Percentiles rank a stretch among this genome's conserved stretches.
phyloP scores from a whole-genome alignment of 768 basidiomycete genomes.

The Auriscalpium orientale region DNA sequence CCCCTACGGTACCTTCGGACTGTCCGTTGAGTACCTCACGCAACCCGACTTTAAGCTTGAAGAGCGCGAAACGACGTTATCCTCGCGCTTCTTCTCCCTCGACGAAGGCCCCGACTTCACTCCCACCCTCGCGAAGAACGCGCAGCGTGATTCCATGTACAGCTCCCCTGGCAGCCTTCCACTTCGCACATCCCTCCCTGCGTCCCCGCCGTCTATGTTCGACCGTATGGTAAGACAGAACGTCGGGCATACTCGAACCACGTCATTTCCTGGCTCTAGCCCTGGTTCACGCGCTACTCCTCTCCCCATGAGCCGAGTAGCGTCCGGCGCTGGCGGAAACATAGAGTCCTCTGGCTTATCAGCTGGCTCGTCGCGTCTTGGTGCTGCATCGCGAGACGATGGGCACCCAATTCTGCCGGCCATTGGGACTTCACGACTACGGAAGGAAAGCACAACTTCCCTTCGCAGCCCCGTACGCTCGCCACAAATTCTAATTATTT shows the following conservation, averaged over 20 bases:
- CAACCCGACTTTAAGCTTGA: slow-evolving; percentile 67
- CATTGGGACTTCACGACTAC: slow-evolving; percentile 32
- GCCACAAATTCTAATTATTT: not conserved
- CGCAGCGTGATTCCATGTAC: slow-evolving; percentile 48
- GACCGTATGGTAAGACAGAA: slow-evolving; percentile 38
- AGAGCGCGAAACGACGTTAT: slow-evolving; percentile 69
- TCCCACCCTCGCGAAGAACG: slow-evolving; percentile 63
- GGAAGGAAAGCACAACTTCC: slow-evolving; percentile 42
- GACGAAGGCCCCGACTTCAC: slow-evolving; percentile 63
- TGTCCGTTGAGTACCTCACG: slow-evolving; percentile 58
- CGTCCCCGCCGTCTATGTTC: slow-evolving; percentile 38
- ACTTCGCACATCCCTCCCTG: slow-evolving; percentile 36
- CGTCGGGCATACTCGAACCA: slow-evolving; percentile 26
- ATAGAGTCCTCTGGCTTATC: slow-evolving; percentile 29
- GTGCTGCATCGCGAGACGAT: slow-evolving; percentile 32
- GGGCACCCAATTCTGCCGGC: slow-evolving; percentile 21
- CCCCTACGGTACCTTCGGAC: slow-evolving; percentile 54
- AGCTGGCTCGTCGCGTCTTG: slow-evolving; percentile 30
- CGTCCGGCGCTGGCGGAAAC: slow-evolving; percentile 15
- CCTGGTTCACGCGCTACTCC: slow-evolving; percentile 29
- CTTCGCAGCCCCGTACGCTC: slow-evolving; percentile 24
- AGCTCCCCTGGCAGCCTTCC: slow-evolving; percentile 35
- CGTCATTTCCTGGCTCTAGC: slow-evolving; percentile 28
- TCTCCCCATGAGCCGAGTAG: slow-evolving; percentile 23
- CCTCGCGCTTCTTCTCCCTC: slow-evolving; percentile 61